Percentiles rank a stretch among this genome's conserved stretches.
Conservation (phyloP, 2,329 filamentous ascomycete genomes). For the Mariannaea elegans region DNA sequence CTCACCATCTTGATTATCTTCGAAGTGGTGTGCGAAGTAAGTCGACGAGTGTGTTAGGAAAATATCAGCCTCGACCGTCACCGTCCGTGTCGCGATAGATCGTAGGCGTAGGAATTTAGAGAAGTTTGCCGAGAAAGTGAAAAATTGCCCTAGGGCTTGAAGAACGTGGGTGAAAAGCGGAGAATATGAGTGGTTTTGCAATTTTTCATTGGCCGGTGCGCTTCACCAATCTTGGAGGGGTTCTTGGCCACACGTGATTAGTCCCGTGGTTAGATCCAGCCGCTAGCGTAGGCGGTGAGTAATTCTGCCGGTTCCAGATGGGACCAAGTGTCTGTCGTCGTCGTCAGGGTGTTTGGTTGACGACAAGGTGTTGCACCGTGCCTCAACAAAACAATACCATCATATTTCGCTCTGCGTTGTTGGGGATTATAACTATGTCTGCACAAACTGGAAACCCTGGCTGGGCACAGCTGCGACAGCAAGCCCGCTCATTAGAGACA, state of each 20-base stretch:
- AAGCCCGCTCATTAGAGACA: conserved; percentile 86
- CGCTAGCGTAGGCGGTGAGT: conserved; percentile 40
- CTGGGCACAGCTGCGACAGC: conserved; percentile 95
- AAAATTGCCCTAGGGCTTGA: conserved; percentile 52
- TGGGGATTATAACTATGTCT: conserved; percentile 53
- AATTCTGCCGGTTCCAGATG: conserved; percentile 35
- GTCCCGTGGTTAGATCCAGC: neutral
- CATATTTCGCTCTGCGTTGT: conserved; percentile 17
- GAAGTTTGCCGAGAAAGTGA: conserved; percentile 48
- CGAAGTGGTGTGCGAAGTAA: conserved; percentile 53
- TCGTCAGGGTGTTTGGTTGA: conserved; percentile 36
- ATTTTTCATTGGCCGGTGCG: conserved; percentile 46
- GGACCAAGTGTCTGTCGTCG: conserved; percentile 36
- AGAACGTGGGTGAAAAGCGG: conserved; percentile 37
- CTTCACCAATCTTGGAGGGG: conserved; percentile 6
- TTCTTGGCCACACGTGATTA: conserved; percentile 33
- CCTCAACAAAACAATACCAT: conserved; percentile 22
- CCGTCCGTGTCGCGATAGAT: conserved; percentile 48
- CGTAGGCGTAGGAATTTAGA: conserved; percentile 46
- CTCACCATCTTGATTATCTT: conserved; percentile 61
- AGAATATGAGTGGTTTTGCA: conserved; percentile 28
- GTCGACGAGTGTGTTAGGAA: conserved; percentile 49
- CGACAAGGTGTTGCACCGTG: conserved; percentile 25
- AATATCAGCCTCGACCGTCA: conserved; percentile 48
- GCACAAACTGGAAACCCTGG: conserved; percentile 66